Base-by-base conservation (phyloP, 1,284 basidiomycete genomes). In the Trichosporon sp. region DNA sequence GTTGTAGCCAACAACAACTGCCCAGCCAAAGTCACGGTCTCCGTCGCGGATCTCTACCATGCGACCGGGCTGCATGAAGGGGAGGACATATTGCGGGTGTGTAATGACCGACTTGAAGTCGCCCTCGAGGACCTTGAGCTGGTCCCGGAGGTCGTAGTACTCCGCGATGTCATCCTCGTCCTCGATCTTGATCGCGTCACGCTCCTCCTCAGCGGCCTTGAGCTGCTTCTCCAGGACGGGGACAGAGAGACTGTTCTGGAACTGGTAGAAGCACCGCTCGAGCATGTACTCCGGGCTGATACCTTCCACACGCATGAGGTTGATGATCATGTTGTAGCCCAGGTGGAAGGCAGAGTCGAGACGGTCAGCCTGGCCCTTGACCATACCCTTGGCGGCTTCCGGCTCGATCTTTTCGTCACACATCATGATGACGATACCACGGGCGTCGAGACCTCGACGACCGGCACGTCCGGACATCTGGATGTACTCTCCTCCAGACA, bases 341-440 rank as follows among this genome's bases (percentile, higher is more conserved):
- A 99, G 84, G 81, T 98, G 95, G 84, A 99, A 99, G 4, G 96
- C 96, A 19, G 95, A 98, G 80, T 99, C 94, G 65, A 99, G 83
- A 40, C 95, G 85, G 80, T 99, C 96, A 6, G 96, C 95, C 82
- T 97, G 91, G 59, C 96, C 96, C 81, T 98, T 98, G 79, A 99
- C 91, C 96, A 99, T 99, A 62, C 85, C 86, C 83, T 97, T 99
- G 56, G 96, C 95, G 0, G 89, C 86, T 2, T 86, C 80, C 0
- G 96, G 95, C 75, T 99, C 96, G 59, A 99, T 84, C 82, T 96
- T 97, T 82, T 97, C 94, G 80, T 99, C 95, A 77, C 91, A 92
- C 96, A 99, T 99, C 93, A 99, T 93, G 75, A 99, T 98, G 68
- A 99, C 96, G 62, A 99, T 94, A 68, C 96, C 96, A n/a, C 96